These are phyloP conservation scores for Tricholoma matsutake DNA, from an alignment of 768 basidiomycete species.

Conservation along the genomic window DNA sequence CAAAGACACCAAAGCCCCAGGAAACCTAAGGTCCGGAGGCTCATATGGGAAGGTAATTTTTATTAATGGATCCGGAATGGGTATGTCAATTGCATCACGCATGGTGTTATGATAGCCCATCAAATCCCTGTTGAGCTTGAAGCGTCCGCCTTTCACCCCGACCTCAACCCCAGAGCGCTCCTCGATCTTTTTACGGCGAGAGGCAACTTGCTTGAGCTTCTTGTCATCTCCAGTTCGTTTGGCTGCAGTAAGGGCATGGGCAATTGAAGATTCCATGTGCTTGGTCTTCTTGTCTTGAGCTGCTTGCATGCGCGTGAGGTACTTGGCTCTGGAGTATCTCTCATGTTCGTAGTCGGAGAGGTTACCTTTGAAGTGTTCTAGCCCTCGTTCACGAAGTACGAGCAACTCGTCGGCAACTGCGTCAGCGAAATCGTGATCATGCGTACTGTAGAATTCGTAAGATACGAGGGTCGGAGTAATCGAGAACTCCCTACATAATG, in stretches of 20 bases:
- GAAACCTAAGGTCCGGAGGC: conserved; percentile 23
- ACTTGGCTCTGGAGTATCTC: conserved; percentile 42
- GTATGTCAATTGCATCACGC: conserved; percentile 39
- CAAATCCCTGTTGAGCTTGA: conserved; percentile 57
- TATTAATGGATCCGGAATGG: conserved; percentile 34
- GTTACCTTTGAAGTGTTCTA: conserved; percentile 57
- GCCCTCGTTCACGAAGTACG: conserved; percentile 48
- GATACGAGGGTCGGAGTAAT: background rate
- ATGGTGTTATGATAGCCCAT: conserved; percentile 37
- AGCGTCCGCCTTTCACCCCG: conserved; percentile 41
- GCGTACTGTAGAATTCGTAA: conserved; percentile 31
- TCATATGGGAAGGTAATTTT: conserved; percentile 28
- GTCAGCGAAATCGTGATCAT: conserved; percentile 63
- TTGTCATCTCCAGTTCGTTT: conserved; percentile 64
- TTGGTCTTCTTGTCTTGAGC: conserved; percentile 33
- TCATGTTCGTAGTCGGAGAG: conserved; percentile 48
- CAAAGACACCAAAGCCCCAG: conserved; percentile 21
- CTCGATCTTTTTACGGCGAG: conserved; percentile 55
- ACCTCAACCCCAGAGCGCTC: conserved; percentile 36
- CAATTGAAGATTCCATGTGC: conserved; percentile 53
- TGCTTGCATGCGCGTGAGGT: conserved; percentile 43
- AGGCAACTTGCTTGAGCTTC: conserved; percentile 47
- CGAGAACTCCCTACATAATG: conserved; percentile 33
- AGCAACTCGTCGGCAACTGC: conserved; percentile 59
- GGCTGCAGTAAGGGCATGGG: conserved; percentile 45